A percentile compares a stretch with the other conserved stretches of the same genome.
These are phyloP conservation scores for Psilocybe cubensis DNA, from an alignment of 768 basidiomycete genomes.

Conservation along the genomic window DNA sequence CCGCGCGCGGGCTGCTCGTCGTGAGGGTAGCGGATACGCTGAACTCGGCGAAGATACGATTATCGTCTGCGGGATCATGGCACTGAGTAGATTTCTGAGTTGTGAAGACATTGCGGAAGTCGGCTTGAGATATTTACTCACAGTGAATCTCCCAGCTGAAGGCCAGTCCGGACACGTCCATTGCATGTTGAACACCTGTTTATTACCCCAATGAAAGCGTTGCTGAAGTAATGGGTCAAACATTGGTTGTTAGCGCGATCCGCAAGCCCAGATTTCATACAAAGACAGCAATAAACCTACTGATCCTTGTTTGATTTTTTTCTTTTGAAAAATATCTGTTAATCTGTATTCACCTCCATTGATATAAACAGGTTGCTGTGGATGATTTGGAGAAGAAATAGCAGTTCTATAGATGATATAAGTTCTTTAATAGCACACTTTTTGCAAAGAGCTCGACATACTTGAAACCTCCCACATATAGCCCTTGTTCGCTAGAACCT, in stretches of 20 bases:
- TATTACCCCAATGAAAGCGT: conserved; percentile 1
- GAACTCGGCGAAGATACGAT: conserved; percentile 4
- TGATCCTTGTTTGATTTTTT: neutral
- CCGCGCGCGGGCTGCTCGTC: neutral
- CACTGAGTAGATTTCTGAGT: neutral
- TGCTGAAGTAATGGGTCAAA: conserved; percentile 2
- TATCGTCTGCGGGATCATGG: neutral
- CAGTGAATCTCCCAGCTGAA: neutral
- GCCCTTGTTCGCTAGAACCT: conserved; percentile 2
- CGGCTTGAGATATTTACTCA: neutral
- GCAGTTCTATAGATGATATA: neutral
- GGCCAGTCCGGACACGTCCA: conserved; percentile 8
- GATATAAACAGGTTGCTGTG: conserved; percentile 1
- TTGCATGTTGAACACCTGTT: conserved; percentile 1
- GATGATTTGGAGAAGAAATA: conserved; percentile 1
- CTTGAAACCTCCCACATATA: conserved; percentile 6
- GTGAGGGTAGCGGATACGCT: neutral
- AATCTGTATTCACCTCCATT: conserved; percentile 5
- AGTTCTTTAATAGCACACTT: too few species aligned
- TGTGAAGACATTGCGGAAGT: neutral
- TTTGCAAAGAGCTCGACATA: neutral
- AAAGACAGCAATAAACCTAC: neutral
- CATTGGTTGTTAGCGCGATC: neutral
- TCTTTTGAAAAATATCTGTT: neutral
- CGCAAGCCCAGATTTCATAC: neutral